phyloP scores from a whole-genome alignment of 1,284 basidiomycete genomes.

The Sporisorium reilianum region DNA sequence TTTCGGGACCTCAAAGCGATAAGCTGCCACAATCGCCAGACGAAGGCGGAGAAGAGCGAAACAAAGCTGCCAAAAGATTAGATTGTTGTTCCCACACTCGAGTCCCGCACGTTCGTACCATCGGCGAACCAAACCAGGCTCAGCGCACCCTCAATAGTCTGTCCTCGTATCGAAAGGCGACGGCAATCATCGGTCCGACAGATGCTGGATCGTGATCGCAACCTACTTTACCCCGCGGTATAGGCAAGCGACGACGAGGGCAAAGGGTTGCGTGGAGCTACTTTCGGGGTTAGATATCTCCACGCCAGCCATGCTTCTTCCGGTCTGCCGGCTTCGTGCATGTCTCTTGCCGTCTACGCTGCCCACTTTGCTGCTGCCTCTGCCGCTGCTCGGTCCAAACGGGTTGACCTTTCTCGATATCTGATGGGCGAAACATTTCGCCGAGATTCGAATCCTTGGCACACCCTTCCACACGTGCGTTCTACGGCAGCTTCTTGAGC shows the following conservation, averaged over 20 bases:
- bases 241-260: neutral
- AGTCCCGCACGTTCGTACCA: neutral
- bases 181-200: neutral
- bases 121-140: neutral
- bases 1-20: neutral
- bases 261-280: neutral
- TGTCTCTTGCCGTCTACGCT: neutral
- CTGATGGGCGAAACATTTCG: neutral
- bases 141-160: neutral
- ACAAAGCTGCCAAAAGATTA: conserved; percentile 7
- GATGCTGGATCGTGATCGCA: neutral
- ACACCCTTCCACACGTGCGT: neutral
- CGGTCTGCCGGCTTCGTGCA: neutral
- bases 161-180: neutral
- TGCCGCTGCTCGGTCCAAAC: conserved; percentile 6
- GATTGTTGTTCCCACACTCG: conserved; percentile 12
- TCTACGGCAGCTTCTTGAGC: too few species aligned
- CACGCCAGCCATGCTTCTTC: neutral
- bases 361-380: neutral
- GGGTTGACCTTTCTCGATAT: neutral
- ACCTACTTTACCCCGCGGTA: neutral
- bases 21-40: neutral
- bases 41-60: conserved; percentile 6
- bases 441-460: conserved; percentile 3
- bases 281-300: neutral